Conservation (phyloP, 1,139 yeast species). For the Arxiozyma heterogenica region DNA sequence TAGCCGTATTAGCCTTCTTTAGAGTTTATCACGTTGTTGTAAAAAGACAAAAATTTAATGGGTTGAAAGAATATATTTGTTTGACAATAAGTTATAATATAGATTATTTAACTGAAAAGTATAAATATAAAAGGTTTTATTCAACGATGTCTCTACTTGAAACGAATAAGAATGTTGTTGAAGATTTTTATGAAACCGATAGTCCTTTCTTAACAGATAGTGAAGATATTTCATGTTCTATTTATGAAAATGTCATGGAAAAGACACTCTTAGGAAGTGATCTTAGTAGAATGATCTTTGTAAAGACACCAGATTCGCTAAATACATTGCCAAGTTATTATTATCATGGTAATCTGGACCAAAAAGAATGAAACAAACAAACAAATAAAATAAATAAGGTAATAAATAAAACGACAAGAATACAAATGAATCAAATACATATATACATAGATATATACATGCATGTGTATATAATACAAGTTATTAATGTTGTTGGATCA, state of each 20-base stretch:
- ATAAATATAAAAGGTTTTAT: conserved; percentile 11
- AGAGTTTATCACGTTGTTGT: conserved; percentile 39
- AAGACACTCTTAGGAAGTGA: background rate
- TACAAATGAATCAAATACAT: background rate
- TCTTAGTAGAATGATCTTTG: conserved; percentile 3
- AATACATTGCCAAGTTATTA: conserved; percentile 11
- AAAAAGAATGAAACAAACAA: background rate
- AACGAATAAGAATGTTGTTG: background rate
- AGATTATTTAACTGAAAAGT: conserved; percentile 20
- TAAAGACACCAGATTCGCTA: conserved; percentile 9
- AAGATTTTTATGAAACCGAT: background rate
- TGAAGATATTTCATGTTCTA: background rate
- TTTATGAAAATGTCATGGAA: background rate
- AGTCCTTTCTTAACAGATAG: background rate
- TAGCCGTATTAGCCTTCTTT: conserved; percentile 4
- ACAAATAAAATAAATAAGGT: too few species aligned
- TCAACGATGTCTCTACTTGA: conserved; percentile 7
- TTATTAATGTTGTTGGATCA: background rate
- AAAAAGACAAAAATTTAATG: conserved; percentile 11
- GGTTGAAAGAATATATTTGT: conserved; percentile 21
- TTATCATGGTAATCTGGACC: background rate
- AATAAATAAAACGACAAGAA: background rate
- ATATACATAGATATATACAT: too few species aligned
- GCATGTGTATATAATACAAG: background rate
- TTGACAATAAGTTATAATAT: conserved; percentile 22